Base-by-base conservation (phyloP, 441 rosid species). In the Pelargonium hybrid region DNA sequence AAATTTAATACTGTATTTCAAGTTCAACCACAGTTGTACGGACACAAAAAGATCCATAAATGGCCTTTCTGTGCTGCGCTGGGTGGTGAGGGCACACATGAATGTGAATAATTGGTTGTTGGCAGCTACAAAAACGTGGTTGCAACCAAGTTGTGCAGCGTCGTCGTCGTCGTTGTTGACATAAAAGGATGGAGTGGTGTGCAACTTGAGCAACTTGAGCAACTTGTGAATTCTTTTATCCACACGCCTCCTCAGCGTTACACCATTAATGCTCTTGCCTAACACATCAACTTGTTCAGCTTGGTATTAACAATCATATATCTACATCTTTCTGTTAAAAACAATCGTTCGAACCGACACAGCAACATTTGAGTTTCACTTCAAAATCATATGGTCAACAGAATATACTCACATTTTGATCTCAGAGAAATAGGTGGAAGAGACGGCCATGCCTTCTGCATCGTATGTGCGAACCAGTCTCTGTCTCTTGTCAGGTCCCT, bases 401-500 rank as follows among this genome's bases (percentile, higher is more conserved):
- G n/a, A n/a, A n/a, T n/a, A n/a, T n/a, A n/a, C n/a, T 86, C 80
- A 87, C 75, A 78, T 25, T 82, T 81, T 87, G 23, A 64, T 83
- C 85, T 91, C 97, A 2, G 73, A 75, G 73, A 87, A 86, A 78
- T 88, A 87, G 67, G 94, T 91, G 1, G 97, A 86, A 7, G 98
- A 93, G 17, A 93, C 96, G 18, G 90, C 91, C 78, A 89, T 63
- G 62, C 98, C 98, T 74, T 91, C 92, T 7, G 83, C 83, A 75
- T 89, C 98, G 18, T 76, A 93, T 10, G 97, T 93, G 64, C 97
- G 84, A 59, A 91, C 80, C n/a, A 91, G 91, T 75, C 90, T 85
- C 73, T 89, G 97, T 78, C 97, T 85, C 83, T 82, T 85, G 21
- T 79, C 82, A 0, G 93, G 78, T 1, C 87, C 73, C 76, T 89